Percentiles rank a stretch among this genome's conserved stretches.
Conservation (phyloP, 805 yeast genomes). For the Limtongia smithiae region DNA sequence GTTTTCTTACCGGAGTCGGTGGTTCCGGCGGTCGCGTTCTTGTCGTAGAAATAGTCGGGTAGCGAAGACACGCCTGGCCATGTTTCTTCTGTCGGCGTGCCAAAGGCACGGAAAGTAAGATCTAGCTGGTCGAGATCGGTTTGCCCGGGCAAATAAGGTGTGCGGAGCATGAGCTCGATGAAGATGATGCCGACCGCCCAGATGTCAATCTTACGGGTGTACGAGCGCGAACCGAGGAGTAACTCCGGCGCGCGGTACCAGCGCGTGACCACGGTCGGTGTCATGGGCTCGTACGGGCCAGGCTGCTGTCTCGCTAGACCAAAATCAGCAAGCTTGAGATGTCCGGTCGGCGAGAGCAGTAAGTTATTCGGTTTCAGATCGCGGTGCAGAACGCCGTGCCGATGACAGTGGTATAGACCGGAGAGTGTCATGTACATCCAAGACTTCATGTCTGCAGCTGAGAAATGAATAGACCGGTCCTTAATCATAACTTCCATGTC, state of each 20-base stretch:
- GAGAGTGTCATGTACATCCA: conserved; percentile 94
- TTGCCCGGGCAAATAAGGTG: conserved; percentile 91
- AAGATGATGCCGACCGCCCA: conserved; percentile 98
- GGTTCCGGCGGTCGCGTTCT: conserved; percentile 37
- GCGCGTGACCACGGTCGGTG: conserved; percentile 93
- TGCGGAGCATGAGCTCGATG: conserved; percentile 92
- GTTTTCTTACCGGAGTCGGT: conserved; percentile 15
- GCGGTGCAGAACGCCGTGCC: conserved; percentile 85
- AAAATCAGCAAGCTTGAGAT: conserved; percentile 92
- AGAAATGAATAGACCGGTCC: conserved; percentile 69
- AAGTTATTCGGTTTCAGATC: conserved; percentile 48
- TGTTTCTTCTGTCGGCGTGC: conserved; percentile 86
- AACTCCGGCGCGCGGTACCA: conserved; percentile 98
- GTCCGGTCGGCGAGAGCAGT: conserved; percentile 80
- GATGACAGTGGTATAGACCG: conserved; percentile 93
- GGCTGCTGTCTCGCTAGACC: conserved; percentile 89
- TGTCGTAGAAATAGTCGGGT: conserved; percentile 73
- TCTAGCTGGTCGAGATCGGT: conserved; percentile 87
- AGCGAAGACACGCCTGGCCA: conserved; percentile 89
- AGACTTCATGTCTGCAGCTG: conserved; percentile 82
- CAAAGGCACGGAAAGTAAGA: conserved; percentile 91
- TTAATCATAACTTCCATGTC: conserved; percentile 88
- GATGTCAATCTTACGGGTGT: conserved; percentile 82
- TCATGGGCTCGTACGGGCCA: conserved; percentile 61
- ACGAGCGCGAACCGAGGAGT: conserved; percentile 81